Conservation (phyloP, 345 rosid species). For the rapeseed (Brassica napus) region DNA sequence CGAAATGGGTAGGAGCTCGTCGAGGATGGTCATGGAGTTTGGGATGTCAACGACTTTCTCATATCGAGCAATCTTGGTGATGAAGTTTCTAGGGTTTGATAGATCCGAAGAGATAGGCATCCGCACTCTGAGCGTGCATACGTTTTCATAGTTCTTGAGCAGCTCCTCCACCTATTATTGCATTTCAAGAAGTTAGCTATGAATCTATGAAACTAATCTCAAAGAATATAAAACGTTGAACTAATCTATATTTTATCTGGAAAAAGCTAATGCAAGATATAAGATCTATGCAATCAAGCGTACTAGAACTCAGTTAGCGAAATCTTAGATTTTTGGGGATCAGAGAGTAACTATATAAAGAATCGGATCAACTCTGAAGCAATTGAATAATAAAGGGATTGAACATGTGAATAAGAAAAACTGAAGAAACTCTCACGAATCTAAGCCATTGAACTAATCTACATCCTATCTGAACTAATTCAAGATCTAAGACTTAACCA, state of each 20-base stretch:
- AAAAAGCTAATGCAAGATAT: not conserved
- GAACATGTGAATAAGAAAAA: not conserved
- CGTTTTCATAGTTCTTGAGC: conserved; percentile 82
- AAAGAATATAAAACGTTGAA: not conserved
- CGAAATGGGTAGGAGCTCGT: conserved; percentile 86
- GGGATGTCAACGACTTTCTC: conserved; percentile 90
- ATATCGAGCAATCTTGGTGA: conserved; percentile 75
- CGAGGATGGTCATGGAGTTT: conserved; percentile 89
- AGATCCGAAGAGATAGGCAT: conserved; percentile 92
- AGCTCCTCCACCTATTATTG: conserved; percentile 64
- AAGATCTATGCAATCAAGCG: not conserved
- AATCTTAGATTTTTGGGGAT: not conserved
- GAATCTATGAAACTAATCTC: not conserved
- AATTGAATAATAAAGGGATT: not conserved
- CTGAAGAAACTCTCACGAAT: conserved; percentile 7
- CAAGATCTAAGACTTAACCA: conserved; percentile 3
- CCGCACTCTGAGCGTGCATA: conserved; percentile 81
- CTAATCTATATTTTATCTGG: not conserved
- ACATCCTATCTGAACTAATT: not conserved
- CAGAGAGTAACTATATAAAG: not conserved
- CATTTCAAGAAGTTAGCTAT: not conserved
- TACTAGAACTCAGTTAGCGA: not conserved
- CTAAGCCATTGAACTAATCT: not conserved
- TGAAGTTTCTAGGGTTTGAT: conserved; percentile 82
- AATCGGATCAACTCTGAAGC: not conserved